phyloP scores from a whole-genome alignment of 1,284 basidiomycete genomes.

The Cryptococcus maquisensis region DNA sequence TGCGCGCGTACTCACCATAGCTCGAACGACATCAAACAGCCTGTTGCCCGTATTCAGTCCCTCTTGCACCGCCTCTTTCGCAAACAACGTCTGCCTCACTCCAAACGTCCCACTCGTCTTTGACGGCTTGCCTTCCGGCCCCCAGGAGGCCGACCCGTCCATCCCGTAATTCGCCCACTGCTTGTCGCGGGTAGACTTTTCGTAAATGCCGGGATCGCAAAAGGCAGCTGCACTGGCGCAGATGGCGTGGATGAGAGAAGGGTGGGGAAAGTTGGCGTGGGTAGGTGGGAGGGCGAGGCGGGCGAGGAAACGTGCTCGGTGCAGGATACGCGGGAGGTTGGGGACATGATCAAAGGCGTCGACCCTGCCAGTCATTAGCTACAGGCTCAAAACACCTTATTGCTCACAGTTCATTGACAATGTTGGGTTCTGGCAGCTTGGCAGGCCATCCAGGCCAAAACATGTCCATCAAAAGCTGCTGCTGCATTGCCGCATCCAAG shows the following conservation, averaged over 20 bases:
- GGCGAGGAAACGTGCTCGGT: conserved; percentile 45
- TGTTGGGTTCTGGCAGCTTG: conserved; percentile 44
- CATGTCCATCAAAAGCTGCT: conserved; percentile 41
- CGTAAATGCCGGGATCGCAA: conserved; percentile 30
- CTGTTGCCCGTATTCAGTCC: conserved; percentile 44
- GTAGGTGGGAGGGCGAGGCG: conserved; percentile 50
- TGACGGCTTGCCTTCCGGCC: neutral
- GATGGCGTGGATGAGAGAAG: conserved; percentile 49
- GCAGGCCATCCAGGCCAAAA: conserved; percentile 49
- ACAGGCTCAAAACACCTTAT: neutral
- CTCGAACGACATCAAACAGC: conserved; percentile 43
- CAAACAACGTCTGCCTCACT: conserved; percentile 34
- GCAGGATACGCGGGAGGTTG: conserved; percentile 43
- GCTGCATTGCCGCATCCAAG: conserved; percentile 27
- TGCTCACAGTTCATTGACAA: conserved; percentile 45
- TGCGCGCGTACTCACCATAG: conserved; percentile 29
- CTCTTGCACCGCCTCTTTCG: conserved; percentile 39
- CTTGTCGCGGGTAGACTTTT: conserved; percentile 12
- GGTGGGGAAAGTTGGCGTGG: conserved; percentile 50
- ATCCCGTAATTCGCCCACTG: conserved; percentile 1
- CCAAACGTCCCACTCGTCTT: conserved; percentile 22
- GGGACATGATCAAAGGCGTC: conserved; percentile 45
- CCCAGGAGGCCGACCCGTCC: neutral
- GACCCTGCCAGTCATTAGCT: conserved; percentile 21
- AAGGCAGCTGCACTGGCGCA: conserved; percentile 46